Evolutionary conservation across 2,329 filamentous ascomycete species (phyloP), one percentile per base, ranked within the genome.

Genomic region (Beauveria sp.): DNA sequence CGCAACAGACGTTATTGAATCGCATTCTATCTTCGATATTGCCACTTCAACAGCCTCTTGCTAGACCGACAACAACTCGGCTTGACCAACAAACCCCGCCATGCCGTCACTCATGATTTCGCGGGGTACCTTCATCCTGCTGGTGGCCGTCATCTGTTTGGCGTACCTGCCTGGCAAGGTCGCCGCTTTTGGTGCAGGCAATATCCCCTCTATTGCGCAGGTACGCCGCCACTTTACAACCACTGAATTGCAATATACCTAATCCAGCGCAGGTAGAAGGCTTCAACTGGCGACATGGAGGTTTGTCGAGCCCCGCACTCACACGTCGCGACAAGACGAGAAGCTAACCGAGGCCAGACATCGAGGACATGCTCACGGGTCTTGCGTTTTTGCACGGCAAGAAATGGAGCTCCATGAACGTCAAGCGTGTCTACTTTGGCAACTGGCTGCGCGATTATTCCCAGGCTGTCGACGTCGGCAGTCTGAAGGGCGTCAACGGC

Each of bases 391-490:
- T 93, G 62, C 82, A 88, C 64, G 90, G 90, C 62, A 90, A 92
- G 71, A 93, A 93, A 77, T 94, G 90, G 90, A 90, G 88, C 1
- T 85, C 85, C 16, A 86, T 90, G 79, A 84, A 90, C 75, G 81
- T 93, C 58, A 88, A 89, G 75, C 82, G 89, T 60, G 87, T 87
- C 34, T 93, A 92, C 75, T 93, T 93, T 77, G 90, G 90, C 62
- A 94, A 94, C 74, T 94, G 90, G 90, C 78, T 93, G 46, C 83
- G 90, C 63, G 90, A 93, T 76, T 94, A 94, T 72, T 92, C 88
- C 14, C 90, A 93, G 70, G 90, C 90, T 41, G 82, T 93, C 72
- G 90, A 93, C 69, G 87, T 92, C 14, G 89, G 89, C 54, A 91
- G 87, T 63, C 74, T 94, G 64, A 92, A 92, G 75, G 87, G 86